Conservation (phyloP, 257 asterid species). For the Nyctanthes arbortristis region DNA sequence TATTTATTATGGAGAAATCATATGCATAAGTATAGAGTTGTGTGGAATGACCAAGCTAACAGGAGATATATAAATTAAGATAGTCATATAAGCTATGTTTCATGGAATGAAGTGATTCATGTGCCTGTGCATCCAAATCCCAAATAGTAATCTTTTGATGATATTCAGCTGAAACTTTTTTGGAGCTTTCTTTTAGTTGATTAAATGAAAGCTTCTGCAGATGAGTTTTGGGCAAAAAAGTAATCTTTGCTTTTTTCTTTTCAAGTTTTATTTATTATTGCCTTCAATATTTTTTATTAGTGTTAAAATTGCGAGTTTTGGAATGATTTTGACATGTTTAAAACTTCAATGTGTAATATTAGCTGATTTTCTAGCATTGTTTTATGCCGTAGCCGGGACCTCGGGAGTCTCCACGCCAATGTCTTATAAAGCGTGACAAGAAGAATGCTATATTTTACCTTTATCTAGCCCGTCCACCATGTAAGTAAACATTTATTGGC, state of each 20-base stretch:
- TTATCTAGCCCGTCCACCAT: constrained; percentile 75
- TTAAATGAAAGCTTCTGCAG: neutral
- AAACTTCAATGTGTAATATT: neutral
- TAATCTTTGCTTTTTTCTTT: too few relatives aligned
- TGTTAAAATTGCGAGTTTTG: too few relatives aligned
- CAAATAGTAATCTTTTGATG: neutral
- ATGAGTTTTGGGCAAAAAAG: neutral
- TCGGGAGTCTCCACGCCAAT: constrained; percentile 70
- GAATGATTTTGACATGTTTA: too few relatives aligned
- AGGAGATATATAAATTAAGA: too few relatives aligned
- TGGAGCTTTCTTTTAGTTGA: neutral
- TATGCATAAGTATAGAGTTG: too few relatives aligned
- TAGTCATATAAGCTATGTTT: too few relatives aligned
- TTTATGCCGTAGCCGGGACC: constrained; percentile 79
- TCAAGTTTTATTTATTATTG: too few relatives aligned
- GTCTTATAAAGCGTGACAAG: constrained; percentile 92
- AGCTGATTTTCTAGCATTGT: neutral
- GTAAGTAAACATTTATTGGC: constrained; percentile 45
- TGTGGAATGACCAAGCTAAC: too few relatives aligned
- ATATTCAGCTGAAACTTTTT: neutral
- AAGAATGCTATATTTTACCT: constrained; percentile 76
- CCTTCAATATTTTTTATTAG: too few relatives aligned
- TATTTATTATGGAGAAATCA: too few relatives aligned
- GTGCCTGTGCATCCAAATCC: neutral
- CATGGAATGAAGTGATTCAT: too few relatives aligned